Percentiles rank a stretch among this genome's conserved stretches.
These are phyloP conservation scores for Leccinum laetum DNA, from an alignment of 1,284 basidiomycete genomes.

Conservation along the genomic window DNA sequence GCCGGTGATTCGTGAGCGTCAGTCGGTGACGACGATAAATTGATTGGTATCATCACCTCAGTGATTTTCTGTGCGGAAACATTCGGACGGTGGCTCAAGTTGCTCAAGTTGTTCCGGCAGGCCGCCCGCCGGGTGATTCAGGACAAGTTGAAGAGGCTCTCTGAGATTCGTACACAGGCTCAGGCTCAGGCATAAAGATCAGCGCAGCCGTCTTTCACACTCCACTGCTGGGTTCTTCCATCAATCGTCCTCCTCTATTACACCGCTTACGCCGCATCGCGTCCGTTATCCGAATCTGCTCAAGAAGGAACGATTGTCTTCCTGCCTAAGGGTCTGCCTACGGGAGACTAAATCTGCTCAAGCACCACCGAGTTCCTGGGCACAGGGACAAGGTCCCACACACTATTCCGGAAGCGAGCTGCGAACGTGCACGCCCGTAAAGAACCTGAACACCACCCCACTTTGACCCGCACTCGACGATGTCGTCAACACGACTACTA, in stretches of 20 bases:
- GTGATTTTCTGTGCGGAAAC: background rate
- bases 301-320: too few species aligned
- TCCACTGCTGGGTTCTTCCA: background rate
- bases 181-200: background rate
- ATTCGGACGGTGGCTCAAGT: background rate
- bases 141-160: background rate
- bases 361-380: background rate
- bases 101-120: background rate
- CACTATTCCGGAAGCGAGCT: background rate
- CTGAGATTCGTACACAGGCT: too few species aligned
- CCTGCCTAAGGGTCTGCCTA: too few species aligned
- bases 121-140: background rate
- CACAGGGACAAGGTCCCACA: background rate
- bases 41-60: too few species aligned
- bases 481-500: conserved; percentile 39
- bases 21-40: background rate
- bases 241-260: background rate
- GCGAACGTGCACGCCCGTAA: background rate
- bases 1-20: background rate
- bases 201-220: background rate
- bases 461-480: background rate
- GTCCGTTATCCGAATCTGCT: background rate
- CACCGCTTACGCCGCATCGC: background rate
- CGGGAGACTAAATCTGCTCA: background rate
- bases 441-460: background rate